Evolutionary conservation across 1,284 basidiomycete genomes (phyloP), one percentile per base, ranked within the genome.

Genomic region (Boletellus deceptivus): DNA sequence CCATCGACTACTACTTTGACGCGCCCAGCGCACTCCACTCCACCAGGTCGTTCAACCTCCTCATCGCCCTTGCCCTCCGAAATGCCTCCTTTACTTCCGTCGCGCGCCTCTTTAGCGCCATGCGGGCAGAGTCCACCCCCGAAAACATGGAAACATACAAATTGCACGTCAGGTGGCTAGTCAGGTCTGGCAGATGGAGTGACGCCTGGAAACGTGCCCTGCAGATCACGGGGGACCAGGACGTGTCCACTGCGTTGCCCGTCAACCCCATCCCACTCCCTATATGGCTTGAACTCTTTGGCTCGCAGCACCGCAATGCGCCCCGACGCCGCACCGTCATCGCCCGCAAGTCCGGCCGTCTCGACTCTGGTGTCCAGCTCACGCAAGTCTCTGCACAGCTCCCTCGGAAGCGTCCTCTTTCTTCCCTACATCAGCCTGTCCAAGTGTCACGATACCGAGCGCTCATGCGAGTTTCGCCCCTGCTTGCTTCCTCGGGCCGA

Each of bases 271-370:
- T 75, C 20, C 76, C 76, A 17, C 68, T 79, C 20, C 59, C 68
- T 7, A 59, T 83, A 36, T 83, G 80, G 81, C 49, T 80, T 41
- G 80, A 83, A 54, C 73, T 83, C 53, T 76, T 79, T 55, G 68
- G 69, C 44, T 61, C 70, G 18, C 60, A 65, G 36, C 74, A 69
- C 54, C 63, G 65, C 31, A 68, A 68, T 43, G 66, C 65, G 8
- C 41, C 60, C 27, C 69, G 65, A 36, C 64, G 51, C 29, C 59
- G 63, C 60, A 49, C 53, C 22, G 38, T 51, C 37, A 24, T 50
- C 8, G 25, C 50, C 44, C 35, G 8, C 20, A 48, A 35, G 34
- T 17, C 42, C 17, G 20, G 18, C 37, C 10, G 34, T 49, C 16
- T 50, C 42, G 46, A 25, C 29, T 14, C 43, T 35, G 16, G 53